A percentile compares a stretch with the other conserved stretches of the same genome.
Evolutionary conservation across 83 land plant genomes (phyloP).

Genomic region (Picea engelmannii): DNA sequence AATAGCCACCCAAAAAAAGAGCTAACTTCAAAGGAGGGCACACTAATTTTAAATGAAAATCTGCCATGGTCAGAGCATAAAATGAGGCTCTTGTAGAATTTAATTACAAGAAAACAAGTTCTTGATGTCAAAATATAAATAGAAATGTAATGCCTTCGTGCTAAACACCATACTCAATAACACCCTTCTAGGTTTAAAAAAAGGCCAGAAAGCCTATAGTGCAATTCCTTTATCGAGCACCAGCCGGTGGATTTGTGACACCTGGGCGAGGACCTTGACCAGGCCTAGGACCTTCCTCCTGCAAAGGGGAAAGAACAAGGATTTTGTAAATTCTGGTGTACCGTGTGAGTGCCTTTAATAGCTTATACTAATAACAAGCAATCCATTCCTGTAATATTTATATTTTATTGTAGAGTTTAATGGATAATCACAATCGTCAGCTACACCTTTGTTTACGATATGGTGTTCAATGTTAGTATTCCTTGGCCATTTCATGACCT

Average conservation of each 20-base stretch:
- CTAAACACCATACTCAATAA: neutral
- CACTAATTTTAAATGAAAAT: too few relatives aligned
- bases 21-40: too few relatives aligned
- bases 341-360: too few relatives aligned
- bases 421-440: too few relatives aligned
- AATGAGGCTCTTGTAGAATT: neutral
- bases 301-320: neutral
- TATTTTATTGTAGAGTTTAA: too few relatives aligned
- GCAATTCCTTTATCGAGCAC: neutral
- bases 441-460: too few relatives aligned
- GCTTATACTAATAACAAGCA: too few relatives aligned
- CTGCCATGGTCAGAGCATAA: too few relatives aligned
- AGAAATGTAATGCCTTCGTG: neutral
- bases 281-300: slow-evolving; percentile 11
- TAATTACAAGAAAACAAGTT: neutral
- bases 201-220: neutral
- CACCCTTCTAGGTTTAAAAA: neutral
- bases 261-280: slow-evolving; percentile 12
- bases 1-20: too few relatives aligned
- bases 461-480: too few relatives aligned
- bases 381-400: too few relatives aligned
- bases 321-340: neutral
- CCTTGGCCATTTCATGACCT: too few relatives aligned
- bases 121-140: neutral
- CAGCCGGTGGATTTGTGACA: neutral